Evolutionary conservation across 106 monocot species (phyloP).

Genomic region (Dioscorea alata): DNA sequence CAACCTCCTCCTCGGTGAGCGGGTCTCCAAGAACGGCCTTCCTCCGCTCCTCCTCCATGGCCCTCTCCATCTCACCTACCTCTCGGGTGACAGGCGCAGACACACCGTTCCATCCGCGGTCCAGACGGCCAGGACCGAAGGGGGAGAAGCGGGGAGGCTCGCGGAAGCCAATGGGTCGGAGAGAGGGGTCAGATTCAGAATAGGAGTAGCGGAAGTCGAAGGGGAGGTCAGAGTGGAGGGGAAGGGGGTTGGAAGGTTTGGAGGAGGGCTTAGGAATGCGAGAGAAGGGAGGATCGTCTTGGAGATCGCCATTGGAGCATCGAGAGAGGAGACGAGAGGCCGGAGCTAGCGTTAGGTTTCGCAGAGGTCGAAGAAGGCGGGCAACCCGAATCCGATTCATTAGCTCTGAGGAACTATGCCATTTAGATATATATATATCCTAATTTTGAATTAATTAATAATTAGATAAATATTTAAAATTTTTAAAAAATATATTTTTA

Average conservation of each 20-base stretch:
- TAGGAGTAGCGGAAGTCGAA: slow-evolving; percentile 97
- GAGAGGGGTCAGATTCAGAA: slow-evolving; percentile 56
- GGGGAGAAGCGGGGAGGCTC: slow-evolving; percentile 87
- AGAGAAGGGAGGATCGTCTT: slow-evolving; percentile 53
- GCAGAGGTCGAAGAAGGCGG: not conserved
- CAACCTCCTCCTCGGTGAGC: slow-evolving; percentile 58
- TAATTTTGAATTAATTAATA: too few species aligned
- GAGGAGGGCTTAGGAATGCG: slow-evolving; percentile 6
- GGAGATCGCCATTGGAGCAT: slow-evolving; percentile 3
- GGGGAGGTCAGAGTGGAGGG: slow-evolving; percentile 60
- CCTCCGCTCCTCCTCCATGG: slow-evolving; percentile 11
- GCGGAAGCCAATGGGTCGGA: slow-evolving; percentile 68
- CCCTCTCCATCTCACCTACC: not conserved
- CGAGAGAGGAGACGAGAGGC: not conserved
- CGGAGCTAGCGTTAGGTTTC: slow-evolving; percentile 8
- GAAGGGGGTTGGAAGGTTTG: slow-evolving; percentile 5
- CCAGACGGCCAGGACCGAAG: slow-evolving; percentile 82
- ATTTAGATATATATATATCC: too few species aligned
- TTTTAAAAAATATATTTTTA: too few species aligned
- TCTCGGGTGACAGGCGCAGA: slow-evolving; percentile 22
- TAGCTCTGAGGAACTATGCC: too few species aligned
- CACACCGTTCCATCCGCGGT: slow-evolving; percentile 73
- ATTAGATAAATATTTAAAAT: too few species aligned
- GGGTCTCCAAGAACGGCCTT: slow-evolving; percentile 52
- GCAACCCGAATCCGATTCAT: not conserved